Percentiles rank a stretch among this genome's conserved stretches.
Evolutionary conservation across 2,329 filamentous ascomycete genomes (phyloP).

Genomic region (Trichocomaceae sp.): DNA sequence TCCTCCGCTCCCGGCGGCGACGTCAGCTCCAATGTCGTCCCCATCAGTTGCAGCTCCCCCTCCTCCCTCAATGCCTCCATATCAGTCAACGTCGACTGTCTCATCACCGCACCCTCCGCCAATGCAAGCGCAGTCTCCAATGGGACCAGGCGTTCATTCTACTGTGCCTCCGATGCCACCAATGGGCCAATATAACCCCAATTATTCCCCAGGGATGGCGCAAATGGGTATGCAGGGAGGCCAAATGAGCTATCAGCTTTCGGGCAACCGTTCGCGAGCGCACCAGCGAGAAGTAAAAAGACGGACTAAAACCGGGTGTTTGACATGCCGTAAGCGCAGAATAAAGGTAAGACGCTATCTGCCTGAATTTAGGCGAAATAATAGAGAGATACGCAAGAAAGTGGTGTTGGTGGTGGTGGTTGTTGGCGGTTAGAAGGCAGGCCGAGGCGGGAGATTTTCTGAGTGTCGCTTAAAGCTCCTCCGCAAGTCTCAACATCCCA

Average conservation of each 20-base stretch:
- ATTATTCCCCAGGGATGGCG: conserved; percentile 28
- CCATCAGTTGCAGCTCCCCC: conserved; percentile 25
- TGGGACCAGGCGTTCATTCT: conserved; percentile 46
- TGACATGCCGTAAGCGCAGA: conserved; percentile 58
- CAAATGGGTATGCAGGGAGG: conserved; percentile 34
- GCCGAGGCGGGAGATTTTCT: conserved; percentile 4
- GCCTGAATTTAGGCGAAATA: background rate
- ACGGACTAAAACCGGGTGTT: conserved; percentile 66
- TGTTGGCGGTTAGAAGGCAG: conserved; percentile 1
- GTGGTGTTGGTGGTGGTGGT: background rate
- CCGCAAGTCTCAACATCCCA: conserved; percentile 17
- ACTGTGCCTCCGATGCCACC: conserved; percentile 44
- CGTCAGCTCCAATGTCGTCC: conserved; percentile 21
- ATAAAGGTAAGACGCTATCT: conserved; percentile 57
- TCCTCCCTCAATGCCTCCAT: conserved; percentile 27
- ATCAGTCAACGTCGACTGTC: conserved; percentile 17
- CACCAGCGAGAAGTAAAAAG: conserved; percentile 69
- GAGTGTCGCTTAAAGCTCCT: conserved; percentile 11
- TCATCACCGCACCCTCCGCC: conserved; percentile 5
- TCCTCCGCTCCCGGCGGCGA: conserved; percentile 14
- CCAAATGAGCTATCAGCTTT: conserved; percentile 49
- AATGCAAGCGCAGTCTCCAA: conserved; percentile 30
- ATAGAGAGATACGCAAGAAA: background rate
- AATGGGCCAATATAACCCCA: conserved; percentile 51
- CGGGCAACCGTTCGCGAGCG: conserved; percentile 45